Conservation (phyloP, 805 yeast species). For the Kluyveromyces starmeri region DNA sequence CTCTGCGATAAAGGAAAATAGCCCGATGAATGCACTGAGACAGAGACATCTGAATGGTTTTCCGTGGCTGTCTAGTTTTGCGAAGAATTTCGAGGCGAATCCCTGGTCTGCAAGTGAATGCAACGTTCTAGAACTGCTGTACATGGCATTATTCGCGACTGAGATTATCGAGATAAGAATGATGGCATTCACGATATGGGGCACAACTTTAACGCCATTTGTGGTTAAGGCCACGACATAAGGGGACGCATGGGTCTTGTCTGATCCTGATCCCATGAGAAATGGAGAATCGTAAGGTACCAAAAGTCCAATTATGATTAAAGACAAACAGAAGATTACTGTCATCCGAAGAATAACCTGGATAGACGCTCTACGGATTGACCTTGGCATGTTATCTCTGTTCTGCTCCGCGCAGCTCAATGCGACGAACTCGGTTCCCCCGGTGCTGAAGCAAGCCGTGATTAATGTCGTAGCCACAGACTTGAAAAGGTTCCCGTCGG, state of each 20-base stretch:
- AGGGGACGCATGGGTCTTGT: conserved; percentile 42
- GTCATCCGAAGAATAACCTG: conserved; percentile 46
- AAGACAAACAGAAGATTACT: conserved; percentile 46
- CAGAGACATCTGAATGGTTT: conserved; percentile 45
- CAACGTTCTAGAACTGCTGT: conserved; percentile 51
- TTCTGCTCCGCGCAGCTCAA: conserved; percentile 65
- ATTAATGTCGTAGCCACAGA: conserved; percentile 57
- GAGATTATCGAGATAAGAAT: conserved; percentile 50
- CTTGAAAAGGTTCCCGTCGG: conserved; percentile 45
- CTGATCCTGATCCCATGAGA: conserved; percentile 39
- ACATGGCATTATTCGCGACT: conserved; percentile 54
- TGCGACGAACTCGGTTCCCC: conserved; percentile 62
- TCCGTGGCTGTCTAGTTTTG: conserved; percentile 41
- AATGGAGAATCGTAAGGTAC: conserved; percentile 53
- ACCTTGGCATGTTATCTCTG: conserved; percentile 39
- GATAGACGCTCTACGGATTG: conserved; percentile 51
- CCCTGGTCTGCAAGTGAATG: conserved; percentile 45
- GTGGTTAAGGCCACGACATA: conserved; percentile 40
- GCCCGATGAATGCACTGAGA: conserved; percentile 39
- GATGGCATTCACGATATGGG: conserved; percentile 49
- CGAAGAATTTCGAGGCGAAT: conserved; percentile 38
- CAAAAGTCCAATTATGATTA: conserved; percentile 50
- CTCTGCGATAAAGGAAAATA: conserved; percentile 54
- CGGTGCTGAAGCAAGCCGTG: conserved; percentile 63
- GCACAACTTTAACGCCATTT: conserved; percentile 39